A percentile compares a stretch with the other conserved stretches of the same genome.
These are phyloP conservation scores for Tolypocladium album DNA, from an alignment of 2,329 filamentous ascomycete species.

Conservation along the genomic window DNA sequence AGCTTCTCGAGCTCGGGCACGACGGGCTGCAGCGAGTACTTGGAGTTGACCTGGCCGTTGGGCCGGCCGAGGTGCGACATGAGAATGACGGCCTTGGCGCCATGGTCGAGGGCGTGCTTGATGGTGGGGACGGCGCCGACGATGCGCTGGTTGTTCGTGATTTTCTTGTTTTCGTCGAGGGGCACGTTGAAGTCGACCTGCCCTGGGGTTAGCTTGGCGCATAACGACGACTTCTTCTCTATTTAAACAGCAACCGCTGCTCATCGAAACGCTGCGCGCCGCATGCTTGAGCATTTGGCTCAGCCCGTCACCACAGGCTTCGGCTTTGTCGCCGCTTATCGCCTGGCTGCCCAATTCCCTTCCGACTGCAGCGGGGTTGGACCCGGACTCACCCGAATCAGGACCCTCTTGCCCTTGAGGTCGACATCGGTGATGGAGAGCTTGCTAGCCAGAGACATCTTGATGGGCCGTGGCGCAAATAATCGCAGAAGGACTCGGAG, in stretches of 20 bases:
- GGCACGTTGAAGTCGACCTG: slow-evolving; percentile 99
- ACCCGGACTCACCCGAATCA: slow-evolving; percentile 70
- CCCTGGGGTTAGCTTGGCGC: neutral
- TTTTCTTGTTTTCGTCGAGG: slow-evolving; percentile 81
- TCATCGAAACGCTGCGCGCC: neutral
- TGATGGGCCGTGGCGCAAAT: slow-evolving; percentile 17
- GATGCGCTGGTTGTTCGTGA: slow-evolving; percentile 98
- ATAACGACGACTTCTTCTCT: neutral
- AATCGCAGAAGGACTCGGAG: neutral
- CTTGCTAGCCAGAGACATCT: slow-evolving; percentile 98
- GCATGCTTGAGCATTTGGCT: neutral
- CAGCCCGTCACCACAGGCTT: neutral
- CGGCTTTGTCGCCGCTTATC: neutral
- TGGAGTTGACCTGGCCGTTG: slow-evolving; percentile 77
- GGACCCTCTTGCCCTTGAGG: slow-evolving; percentile 94
- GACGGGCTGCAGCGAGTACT: slow-evolving; percentile 92
- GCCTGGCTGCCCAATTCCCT: slow-evolving; percentile 4
- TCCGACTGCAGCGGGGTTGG: neutral
- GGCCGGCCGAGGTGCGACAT: slow-evolving; percentile 99
- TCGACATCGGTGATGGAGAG: slow-evolving; percentile 94
- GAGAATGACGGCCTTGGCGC: slow-evolving; percentile 84
- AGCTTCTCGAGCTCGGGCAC: slow-evolving; percentile 87
- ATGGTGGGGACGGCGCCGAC: slow-evolving; percentile 91
- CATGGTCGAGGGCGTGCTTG: slow-evolving; percentile 83
- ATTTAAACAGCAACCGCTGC: neutral